Evolutionary conservation across 768 basidiomycete genomes (phyloP).

Genomic region (Leccinum truebloodii): DNA sequence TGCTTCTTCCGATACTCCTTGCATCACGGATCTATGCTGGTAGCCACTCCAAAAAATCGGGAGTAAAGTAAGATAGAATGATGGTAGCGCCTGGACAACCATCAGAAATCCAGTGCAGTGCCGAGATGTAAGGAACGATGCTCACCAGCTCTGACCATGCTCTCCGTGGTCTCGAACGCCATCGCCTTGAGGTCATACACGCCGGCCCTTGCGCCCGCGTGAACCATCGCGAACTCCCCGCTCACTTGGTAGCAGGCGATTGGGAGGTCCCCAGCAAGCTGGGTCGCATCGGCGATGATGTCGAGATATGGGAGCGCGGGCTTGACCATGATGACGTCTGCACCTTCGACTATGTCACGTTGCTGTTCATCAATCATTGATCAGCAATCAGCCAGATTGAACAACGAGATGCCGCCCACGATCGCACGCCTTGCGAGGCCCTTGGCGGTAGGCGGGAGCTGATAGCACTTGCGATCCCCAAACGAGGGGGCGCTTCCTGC

Average conservation of each 20-base stretch:
- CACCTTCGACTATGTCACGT: slow-evolving; percentile 88
- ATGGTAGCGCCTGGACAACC: slow-evolving; percentile 77
- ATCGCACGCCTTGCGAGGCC: slow-evolving; percentile 93
- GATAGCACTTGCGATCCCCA: slow-evolving; percentile 97
- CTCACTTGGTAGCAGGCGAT: slow-evolving; percentile 98
- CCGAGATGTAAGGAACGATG: slow-evolving; percentile 6
- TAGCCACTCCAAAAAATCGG: slow-evolving; percentile 91
- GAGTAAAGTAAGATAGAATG: slow-evolving; percentile 94
- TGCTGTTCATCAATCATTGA: slow-evolving; percentile 45
- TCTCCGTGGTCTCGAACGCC: slow-evolving; percentile 92
- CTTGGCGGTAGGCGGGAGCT: slow-evolving; percentile 85
- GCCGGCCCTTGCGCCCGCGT: slow-evolving; percentile 89
- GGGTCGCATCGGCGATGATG: slow-evolving; percentile 85
- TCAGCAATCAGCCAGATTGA: neutral
- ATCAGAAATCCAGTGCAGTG: slow-evolving; percentile 6
- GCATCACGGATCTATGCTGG: slow-evolving; percentile 27
- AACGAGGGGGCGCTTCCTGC: slow-evolving; percentile 95
- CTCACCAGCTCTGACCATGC: slow-evolving; percentile 90
- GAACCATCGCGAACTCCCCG: slow-evolving; percentile 97
- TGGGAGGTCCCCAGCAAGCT: slow-evolving; percentile 82
- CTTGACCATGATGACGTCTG: slow-evolving; percentile 99
- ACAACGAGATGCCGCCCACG: slow-evolving; percentile 47
- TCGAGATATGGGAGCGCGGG: slow-evolving; percentile 96
- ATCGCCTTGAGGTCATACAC: slow-evolving; percentile 91
- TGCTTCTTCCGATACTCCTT: neutral